phyloP scores from a whole-genome alignment of 2,329 filamentous ascomycete genomes.

The Onygena corvina region DNA sequence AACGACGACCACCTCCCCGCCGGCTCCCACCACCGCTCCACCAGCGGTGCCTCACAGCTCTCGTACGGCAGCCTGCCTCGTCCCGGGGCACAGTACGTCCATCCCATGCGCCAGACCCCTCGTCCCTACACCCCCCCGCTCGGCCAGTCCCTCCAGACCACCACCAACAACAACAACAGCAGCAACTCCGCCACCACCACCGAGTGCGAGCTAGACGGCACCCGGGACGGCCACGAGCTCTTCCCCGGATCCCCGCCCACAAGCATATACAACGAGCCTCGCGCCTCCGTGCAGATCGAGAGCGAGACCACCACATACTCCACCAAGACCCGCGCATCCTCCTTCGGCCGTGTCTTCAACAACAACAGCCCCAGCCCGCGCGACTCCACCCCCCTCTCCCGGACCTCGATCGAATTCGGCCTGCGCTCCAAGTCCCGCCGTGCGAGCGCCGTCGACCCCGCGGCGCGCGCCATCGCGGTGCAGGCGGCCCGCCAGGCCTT shows the following conservation, averaged over 20 bases:
- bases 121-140: slow-evolving; percentile 43
- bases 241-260: slow-evolving; percentile 25
- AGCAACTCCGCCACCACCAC: slow-evolving; percentile 35
- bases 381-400: slow-evolving; percentile 41
- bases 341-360: slow-evolving; percentile 37
- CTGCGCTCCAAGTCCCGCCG: slow-evolving; percentile 40
- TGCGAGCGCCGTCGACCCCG: slow-evolving; percentile 36
- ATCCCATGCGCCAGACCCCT: slow-evolving; percentile 45
- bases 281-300: slow-evolving; percentile 29
- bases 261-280: slow-evolving; percentile 17
- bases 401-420: slow-evolving; percentile 46
- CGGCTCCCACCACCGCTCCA: slow-evolving; percentile 41
- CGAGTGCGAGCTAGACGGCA: slow-evolving; percentile 18
- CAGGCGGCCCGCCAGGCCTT: slow-evolving; percentile 46
- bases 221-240: slow-evolving; percentile 22
- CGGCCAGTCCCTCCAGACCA: slow-evolving; percentile 39
- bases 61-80: slow-evolving; percentile 34
- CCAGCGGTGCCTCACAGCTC: slow-evolving; percentile 44
- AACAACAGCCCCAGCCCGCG: slow-evolving; percentile 38
- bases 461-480: slow-evolving; percentile 44
- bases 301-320: slow-evolving; percentile 33
- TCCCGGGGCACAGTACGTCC: slow-evolving; percentile 41
- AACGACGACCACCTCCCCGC: slow-evolving; percentile 29
- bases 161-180: too few species aligned
- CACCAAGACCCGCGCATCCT: slow-evolving; percentile 39